Evolutionary conservation across 225 moss, liverwort and hornwort species (phyloP).

Genomic region (Anthoceros angustus): DNA sequence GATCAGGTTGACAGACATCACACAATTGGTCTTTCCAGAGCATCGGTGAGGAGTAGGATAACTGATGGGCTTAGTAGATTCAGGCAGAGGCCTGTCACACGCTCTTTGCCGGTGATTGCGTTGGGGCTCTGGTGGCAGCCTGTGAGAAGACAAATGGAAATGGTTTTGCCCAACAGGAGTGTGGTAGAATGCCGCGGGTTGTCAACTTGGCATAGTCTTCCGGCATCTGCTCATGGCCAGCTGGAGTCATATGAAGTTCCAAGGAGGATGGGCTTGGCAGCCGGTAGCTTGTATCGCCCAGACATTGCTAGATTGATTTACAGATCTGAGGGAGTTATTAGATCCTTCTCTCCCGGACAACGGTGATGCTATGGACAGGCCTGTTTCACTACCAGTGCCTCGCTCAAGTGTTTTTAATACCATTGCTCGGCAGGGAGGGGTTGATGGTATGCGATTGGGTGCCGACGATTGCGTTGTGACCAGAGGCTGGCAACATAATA

Average conservation of each 20-base stretch:
- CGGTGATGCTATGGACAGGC: background rate
- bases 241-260: background rate
- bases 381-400: background rate
- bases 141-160: constrained; percentile 26
- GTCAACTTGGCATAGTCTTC: background rate
- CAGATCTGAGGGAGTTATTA: background rate
- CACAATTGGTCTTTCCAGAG: constrained; percentile 29
- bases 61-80: constrained; percentile 28
- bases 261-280: background rate
- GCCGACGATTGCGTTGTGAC: too few relatives aligned
- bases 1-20: constrained; percentile 34
- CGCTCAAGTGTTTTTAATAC: background rate
- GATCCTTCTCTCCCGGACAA: background rate
- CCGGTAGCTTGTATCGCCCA: background rate
- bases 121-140: constrained; percentile 65
- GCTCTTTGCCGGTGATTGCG: constrained; percentile 36
- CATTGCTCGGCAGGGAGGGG: too few relatives aligned
- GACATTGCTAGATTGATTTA: background rate
- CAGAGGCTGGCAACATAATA: too few relatives aligned
- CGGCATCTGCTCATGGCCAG: background rate
- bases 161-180: constrained; percentile 9
- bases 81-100: constrained; percentile 21
- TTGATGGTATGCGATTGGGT: too few relatives aligned
- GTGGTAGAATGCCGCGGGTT: background rate
- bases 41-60: constrained; percentile 33